Percentiles rank a stretch among this genome's conserved stretches.
Conservation (phyloP, 441 rosid species). For the Arabidopsis lyrata region DNA sequence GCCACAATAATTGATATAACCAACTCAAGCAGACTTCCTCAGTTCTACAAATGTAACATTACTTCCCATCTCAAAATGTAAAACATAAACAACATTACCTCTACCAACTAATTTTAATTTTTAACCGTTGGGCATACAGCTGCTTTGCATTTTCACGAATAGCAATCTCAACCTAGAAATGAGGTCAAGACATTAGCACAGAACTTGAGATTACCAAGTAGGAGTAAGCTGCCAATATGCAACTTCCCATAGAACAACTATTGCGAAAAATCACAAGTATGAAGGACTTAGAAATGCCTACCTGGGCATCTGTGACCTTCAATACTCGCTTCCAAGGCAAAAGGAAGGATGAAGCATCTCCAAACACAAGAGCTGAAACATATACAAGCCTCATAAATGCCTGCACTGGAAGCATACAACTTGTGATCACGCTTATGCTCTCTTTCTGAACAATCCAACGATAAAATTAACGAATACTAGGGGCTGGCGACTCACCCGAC, state of each 20-base stretch:
- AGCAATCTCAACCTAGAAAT: constrained; percentile 83
- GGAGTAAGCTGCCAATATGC: constrained; percentile 8
- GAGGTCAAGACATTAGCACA: constrained; percentile 18
- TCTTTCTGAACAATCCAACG: constrained; percentile 11
- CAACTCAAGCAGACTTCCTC: not conserved
- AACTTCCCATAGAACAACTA: not conserved
- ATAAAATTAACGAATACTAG: constrained; percentile 16
- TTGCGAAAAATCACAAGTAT: not conserved
- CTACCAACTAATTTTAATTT: constrained; percentile 72
- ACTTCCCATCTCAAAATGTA: constrained; percentile 9
- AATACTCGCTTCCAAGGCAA: constrained; percentile 99
- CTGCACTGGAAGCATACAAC: constrained; percentile 82
- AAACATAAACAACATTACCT: constrained; percentile 58
- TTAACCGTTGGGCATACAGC: constrained; percentile 75
- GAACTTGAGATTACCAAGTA: constrained; percentile 3
- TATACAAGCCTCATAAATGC: constrained; percentile 99
- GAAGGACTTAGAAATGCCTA: constrained; percentile 38
- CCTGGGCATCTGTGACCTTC: constrained; percentile 97
- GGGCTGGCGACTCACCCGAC: constrained; percentile 67
- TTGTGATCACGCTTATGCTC: constrained; percentile 67
- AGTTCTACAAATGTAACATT: constrained; percentile 10
- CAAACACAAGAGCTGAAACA: constrained; percentile 95
- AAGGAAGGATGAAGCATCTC: constrained; percentile 96
- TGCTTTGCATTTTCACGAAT: constrained; percentile 96
- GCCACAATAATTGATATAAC: not conserved